phyloP scores from a whole-genome alignment of 2,329 filamentous ascomycete genomes.

The Aspergillus tanneri region DNA sequence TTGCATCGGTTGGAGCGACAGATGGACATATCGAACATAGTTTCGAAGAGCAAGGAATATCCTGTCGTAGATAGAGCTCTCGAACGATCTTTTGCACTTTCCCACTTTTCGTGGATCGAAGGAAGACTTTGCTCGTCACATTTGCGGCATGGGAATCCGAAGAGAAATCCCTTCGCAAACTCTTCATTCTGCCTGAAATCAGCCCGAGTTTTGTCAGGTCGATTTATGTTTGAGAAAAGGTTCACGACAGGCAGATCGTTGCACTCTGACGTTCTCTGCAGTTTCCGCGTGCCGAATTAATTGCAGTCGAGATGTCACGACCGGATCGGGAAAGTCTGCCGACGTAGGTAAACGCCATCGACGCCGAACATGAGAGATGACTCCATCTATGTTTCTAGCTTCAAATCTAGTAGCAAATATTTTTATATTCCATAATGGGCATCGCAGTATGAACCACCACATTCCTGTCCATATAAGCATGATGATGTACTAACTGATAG shows the following conservation, averaged over 20 bases:
- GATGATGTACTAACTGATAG: constrained; percentile 13
- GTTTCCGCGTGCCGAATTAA: constrained; percentile 16
- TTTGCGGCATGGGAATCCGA: constrained; percentile 62
- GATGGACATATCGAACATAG: constrained; percentile 76
- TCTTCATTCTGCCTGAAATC: constrained; percentile 53
- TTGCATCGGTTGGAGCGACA: constrained; percentile 74
- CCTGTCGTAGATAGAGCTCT: constrained; percentile 91
- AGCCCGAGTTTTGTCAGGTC: constrained; percentile 13
- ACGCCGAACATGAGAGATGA: constrained; percentile 4
- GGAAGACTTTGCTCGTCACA: constrained; percentile 92
- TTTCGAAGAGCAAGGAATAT: constrained; percentile 94
- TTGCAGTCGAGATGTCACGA: constrained; percentile 13
- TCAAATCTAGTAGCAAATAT: no score
- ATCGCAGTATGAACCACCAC: constrained; percentile 31
- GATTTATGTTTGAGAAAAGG: constrained; percentile 3
- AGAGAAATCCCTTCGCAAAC: constrained; percentile 57
- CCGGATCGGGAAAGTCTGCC: constrained; percentile 27
- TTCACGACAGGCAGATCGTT: constrained; percentile 23
- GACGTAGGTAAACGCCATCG: constrained; percentile 11
- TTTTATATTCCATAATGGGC: no score
- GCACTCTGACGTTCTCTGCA: constrained; percentile 16
- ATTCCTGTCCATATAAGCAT: background rate
- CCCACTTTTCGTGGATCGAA: constrained; percentile 89
- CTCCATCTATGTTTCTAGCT: no score
- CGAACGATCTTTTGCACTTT: constrained; percentile 99